A percentile compares a stretch with the other conserved stretches of the same genome.
phyloP scores from a whole-genome alignment of 441 rosid genomes.

The Bocquillonia castaneifolia region DNA sequence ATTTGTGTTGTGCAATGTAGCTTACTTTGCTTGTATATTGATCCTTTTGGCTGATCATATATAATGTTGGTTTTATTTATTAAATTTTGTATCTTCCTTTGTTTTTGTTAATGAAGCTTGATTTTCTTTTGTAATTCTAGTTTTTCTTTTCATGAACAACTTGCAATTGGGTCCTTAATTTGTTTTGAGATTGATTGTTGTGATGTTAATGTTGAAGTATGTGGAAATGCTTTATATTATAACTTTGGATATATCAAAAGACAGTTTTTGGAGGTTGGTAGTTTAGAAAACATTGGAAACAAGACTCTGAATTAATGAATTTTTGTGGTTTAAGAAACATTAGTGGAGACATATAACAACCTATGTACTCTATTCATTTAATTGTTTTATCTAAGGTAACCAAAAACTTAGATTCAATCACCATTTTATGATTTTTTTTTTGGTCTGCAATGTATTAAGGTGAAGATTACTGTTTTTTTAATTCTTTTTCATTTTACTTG shows the following conservation, averaged over 20 bases:
- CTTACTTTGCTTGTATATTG: slow-evolving; percentile 7
- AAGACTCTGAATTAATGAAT: too few relatives aligned
- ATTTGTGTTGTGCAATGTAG: slow-evolving; percentile 13
- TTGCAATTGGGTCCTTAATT: background rate
- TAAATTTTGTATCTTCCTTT: too few relatives aligned
- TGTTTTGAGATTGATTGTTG: background rate
- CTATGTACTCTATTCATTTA: too few relatives aligned
- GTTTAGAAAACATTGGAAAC: too few relatives aligned
- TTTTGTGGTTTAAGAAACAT: too few relatives aligned
- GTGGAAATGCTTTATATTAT: too few relatives aligned
- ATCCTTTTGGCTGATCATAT: background rate
- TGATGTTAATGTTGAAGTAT: background rate
- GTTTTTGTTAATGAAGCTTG: background rate
- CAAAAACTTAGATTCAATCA: background rate
- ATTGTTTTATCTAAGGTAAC: background rate
- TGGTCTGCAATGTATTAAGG: background rate
- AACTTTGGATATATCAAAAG: too few relatives aligned
- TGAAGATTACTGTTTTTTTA: slow-evolving; percentile 1
- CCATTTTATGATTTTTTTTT: too few relatives aligned
- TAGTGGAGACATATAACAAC: too few relatives aligned
- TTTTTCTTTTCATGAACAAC: background rate
- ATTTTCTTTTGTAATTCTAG: background rate
- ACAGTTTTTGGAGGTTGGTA: too few relatives aligned
- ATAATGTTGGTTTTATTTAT: background rate
- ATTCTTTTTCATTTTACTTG: background rate